Base-by-base conservation (phyloP, 768 basidiomycete genomes). In the Lentinula sp. region DNA sequence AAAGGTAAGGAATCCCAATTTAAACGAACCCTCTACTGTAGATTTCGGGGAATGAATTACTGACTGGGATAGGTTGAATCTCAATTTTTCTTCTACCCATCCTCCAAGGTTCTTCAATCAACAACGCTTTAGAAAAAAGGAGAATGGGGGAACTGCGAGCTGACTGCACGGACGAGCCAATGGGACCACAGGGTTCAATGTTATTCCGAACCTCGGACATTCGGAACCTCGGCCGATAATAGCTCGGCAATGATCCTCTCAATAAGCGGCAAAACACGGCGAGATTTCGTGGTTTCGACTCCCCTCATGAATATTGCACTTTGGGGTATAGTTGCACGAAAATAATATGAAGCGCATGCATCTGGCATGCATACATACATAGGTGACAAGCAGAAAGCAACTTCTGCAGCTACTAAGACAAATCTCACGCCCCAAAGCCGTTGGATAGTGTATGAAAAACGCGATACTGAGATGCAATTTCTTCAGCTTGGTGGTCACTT, bases 11-110 rank as follows among this genome's bases (percentile, higher is more conserved):
- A 37, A 15, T 23, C 37, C 9, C n/a, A 28, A 18, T 3, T 9
- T 16, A 32, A 46, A 18, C 43, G 15, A 23, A 28, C 37, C 32
- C 23, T 33, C 16, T 54, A 37, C 57, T 8, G 54, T 35, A 37
- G 50, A 48, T 65, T 46, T 36, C 9, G 23, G 4, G 33, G 28
- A 41, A 35, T 15, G 6, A 39, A 42, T 5, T 52, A 80, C 86
- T 70, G 62, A 88, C 87, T 0, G 84, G 84, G 65, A 88, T 88
- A 67, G 87, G 87, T 67, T 85, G 85, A 54, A 88, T 88, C 73
- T 88, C 87, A 67, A 88, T 88, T 77, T 88, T 88, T 74, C 87
- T 74, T 67, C 87, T 74, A 62, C 87, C 87, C 87, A 86, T 85
- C 32, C 18, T 48, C 18, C 12, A 10, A 2, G 12, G 46, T 20